Base-by-base conservation (phyloP, 352 stramenopile species). In the Globisporangium viniferum region DNA sequence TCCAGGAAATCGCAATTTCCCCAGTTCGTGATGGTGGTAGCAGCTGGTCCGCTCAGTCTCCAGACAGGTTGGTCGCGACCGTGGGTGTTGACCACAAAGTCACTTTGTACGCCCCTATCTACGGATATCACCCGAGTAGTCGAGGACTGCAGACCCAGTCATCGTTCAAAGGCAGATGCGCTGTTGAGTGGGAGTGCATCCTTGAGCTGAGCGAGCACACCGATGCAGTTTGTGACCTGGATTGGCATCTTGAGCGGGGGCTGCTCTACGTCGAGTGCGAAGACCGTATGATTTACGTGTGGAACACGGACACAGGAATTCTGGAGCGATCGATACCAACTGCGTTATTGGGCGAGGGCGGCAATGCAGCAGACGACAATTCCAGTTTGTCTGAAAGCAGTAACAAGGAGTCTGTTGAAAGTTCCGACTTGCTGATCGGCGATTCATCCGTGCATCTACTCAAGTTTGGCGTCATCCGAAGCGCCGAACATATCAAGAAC, bases 231-330 rank as follows among this genome's bases (percentile, higher is more conserved):
- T 70, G 62, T 44, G 72, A 64, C 6, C 59, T 93, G 2, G 77
- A 83, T 18, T 95, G 86, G 86, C 75, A 88, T 39, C 69, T 91
- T 0, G 82, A 92, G 39, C 73, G 79, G 0, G 81, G 85, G 0
- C 58, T 90, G 39, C 51, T 93, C 1, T 67, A 83, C 44, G 73
- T 94, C 15, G 86, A 93, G 53, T 95, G 84, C 54, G 82, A 79
- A 58, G 82, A 95, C 69, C 71, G 68, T 1, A 89, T 93, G 80
- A 78, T 92, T 36, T 91, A 92, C 48, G 79, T 95, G 12, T 95
- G 88, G 88, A 93, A 73, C 53, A 74, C 80, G 0, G 80, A 92
- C 22, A 93, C 84, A n/a, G 86, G 88, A 0, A 80, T 94, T 29
- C 51, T 95, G 0, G 88, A 95, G 62, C 81, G 88, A 39, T 75